Percentiles rank a stretch among this genome's conserved stretches.
phyloP scores from a whole-genome alignment of 306 rosid species.

The Dryas octopetala region DNA sequence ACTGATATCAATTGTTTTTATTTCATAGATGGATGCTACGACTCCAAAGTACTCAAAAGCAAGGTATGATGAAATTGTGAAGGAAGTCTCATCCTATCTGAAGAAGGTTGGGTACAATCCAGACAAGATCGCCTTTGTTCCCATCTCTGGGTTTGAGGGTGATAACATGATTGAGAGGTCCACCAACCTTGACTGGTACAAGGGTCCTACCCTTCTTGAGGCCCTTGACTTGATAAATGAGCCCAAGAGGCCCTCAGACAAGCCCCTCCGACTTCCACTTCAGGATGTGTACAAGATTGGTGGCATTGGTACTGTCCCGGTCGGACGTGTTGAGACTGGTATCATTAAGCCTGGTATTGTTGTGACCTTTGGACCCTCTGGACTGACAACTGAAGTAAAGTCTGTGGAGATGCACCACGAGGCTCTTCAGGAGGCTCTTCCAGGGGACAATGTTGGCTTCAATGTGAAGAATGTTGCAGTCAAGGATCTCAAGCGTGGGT shows the following conservation, averaged over 20 bases:
- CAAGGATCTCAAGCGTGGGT: constrained; percentile 96
- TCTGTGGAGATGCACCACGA: constrained; percentile 95
- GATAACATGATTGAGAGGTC: constrained; percentile 94
- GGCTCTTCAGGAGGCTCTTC: constrained; percentile 74
- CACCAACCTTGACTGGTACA: constrained; percentile 93
- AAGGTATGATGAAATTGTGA: constrained; percentile 84
- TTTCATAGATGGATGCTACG: constrained; percentile 81
- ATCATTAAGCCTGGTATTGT: constrained; percentile 72
- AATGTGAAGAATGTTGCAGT: constrained; percentile 92
- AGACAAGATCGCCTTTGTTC: constrained; percentile 77
- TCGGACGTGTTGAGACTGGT: constrained; percentile 92
- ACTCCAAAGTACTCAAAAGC: constrained; percentile 87
- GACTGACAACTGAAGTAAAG: constrained; percentile 77
- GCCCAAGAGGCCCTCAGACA: constrained; percentile 90
- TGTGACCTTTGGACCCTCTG: constrained; percentile 72
- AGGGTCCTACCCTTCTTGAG: constrained; percentile 93
- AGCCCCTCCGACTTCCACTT: constrained; percentile 85
- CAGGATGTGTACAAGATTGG: constrained; percentile 99
- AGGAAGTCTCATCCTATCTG: constrained; percentile 89
- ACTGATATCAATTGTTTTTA: neutral
- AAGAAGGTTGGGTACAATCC: constrained; percentile 96
- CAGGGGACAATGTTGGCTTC: constrained; percentile 90
- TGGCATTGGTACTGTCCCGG: constrained; percentile 93
- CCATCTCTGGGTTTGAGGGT: constrained; percentile 94
- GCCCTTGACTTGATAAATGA: constrained; percentile 74